A percentile compares a stretch with the other conserved stretches of the same genome.
Evolutionary conservation across 805 yeast genomes (phyloP).

Genomic region (Priceomyces carsonii): DNA sequence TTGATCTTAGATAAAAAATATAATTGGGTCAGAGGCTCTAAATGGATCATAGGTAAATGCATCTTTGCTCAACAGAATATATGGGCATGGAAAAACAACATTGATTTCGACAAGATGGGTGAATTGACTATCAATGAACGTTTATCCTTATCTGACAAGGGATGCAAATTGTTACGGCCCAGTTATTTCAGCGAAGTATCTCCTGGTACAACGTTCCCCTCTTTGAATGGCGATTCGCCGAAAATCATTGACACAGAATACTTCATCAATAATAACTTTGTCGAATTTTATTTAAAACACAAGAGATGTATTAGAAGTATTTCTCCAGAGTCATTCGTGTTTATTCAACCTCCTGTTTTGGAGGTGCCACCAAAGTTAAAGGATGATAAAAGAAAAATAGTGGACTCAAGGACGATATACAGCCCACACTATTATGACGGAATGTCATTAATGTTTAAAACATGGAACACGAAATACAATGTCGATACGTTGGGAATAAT

Average conservation of each 20-base stretch:
- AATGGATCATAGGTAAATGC: conserved; percentile 76
- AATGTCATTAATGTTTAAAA: conserved; percentile 85
- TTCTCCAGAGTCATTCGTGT: conserved; percentile 50
- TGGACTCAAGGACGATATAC: conserved; percentile 66
- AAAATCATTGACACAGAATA: conserved; percentile 44
- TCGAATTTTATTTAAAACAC: conserved; percentile 58
- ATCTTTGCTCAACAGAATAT: conserved; percentile 80
- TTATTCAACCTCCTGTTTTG: conserved; percentile 82
- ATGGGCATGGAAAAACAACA: conserved; percentile 53
- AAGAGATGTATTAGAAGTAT: conserved; percentile 48
- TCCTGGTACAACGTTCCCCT: conserved; percentile 33
- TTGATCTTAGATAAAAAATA: conserved; percentile 54
- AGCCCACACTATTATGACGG: conserved; percentile 96
- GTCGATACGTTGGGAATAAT: conserved; percentile 89
- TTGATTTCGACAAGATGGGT: conserved; percentile 20
- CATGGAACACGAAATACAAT: conserved; percentile 81
- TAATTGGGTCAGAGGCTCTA: conserved; percentile 63
- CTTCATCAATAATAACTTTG: conserved; percentile 66
- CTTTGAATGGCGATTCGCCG: conserved; percentile 12
- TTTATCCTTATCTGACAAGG: conserved; percentile 12
- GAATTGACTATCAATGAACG: conserved; percentile 31
- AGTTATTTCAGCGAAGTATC: conserved; percentile 30
- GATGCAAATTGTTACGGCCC: conserved; percentile 30
- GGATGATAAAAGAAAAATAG: conserved; percentile 44
- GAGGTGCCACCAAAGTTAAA: conserved; percentile 70